A percentile compares a stretch with the other conserved stretches of the same genome.
Conservation (phyloP, 306 rosid species). For the Cicer arietinum region DNA sequence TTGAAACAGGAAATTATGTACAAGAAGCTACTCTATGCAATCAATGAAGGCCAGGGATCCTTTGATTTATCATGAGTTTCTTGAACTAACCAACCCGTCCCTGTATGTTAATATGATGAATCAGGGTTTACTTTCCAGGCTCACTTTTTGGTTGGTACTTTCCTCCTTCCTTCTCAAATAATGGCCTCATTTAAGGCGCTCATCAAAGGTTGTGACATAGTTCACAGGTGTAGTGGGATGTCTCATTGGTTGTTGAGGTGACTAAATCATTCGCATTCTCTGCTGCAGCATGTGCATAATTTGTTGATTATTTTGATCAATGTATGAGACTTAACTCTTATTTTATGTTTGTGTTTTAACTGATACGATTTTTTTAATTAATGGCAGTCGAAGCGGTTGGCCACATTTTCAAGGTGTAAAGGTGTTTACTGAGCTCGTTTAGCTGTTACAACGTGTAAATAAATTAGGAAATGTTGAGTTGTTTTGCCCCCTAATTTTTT, state of each 20-base stretch:
- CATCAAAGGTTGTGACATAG: conserved; percentile 47
- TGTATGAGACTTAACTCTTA: neutral
- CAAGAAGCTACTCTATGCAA: conserved; percentile 96
- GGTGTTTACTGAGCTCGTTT: conserved; percentile 59
- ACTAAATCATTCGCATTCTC: neutral
- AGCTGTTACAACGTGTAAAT: conserved; percentile 68
- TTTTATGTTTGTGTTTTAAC: neutral
- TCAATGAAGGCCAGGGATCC: conserved; percentile 99
- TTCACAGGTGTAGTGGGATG: conserved; percentile 56
- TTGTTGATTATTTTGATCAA: conserved; percentile 14
- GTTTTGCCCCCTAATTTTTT: conserved; percentile 29
- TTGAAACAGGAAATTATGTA: conserved; percentile 83
- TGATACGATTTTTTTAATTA: neutral
- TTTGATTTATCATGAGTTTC: conserved; percentile 93
- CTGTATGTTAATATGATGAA: conserved; percentile 64
- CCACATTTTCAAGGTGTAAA: conserved; percentile 63
- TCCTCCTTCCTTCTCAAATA: conserved; percentile 57
- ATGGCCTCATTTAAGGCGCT: conserved; percentile 52
- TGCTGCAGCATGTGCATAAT: conserved; percentile 6
- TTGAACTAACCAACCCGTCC: conserved; percentile 55
- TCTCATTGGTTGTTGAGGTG: neutral
- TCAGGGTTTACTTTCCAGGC: conserved; percentile 56
- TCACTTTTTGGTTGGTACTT: conserved; percentile 60
- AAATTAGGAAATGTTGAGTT: conserved; percentile 64
- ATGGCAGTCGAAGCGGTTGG: conserved; percentile 50